phyloP scores from a whole-genome alignment of 257 asterid genomes.

The Gynochthodes officinalis region DNA sequence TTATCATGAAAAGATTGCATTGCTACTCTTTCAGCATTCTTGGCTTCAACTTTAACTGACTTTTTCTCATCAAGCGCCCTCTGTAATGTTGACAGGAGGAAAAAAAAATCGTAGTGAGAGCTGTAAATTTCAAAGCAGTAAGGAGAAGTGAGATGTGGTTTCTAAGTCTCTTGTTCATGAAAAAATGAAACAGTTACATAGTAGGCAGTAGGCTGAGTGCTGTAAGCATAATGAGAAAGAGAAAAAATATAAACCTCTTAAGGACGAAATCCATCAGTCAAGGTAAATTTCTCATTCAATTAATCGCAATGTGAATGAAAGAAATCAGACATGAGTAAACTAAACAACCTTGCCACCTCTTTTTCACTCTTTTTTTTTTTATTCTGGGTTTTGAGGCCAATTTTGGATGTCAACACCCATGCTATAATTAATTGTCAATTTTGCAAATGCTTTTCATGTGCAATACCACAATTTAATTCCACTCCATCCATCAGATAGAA shows the following conservation, averaged over 20 bases:
- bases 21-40: conserved; percentile 74
- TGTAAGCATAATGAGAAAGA: not conserved
- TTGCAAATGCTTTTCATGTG: not conserved
- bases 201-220: not conserved
- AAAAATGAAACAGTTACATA: not conserved
- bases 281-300: not conserved
- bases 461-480: not conserved
- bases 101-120: not conserved
- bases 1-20: conserved; percentile 67
- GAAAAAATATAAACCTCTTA: not conserved
- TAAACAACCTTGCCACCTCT: not conserved
- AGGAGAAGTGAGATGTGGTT: not conserved
- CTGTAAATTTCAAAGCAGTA: conserved; percentile 9
- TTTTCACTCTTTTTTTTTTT: too few relatives aligned
- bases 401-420: not conserved
- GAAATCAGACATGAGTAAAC: not conserved
- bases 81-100: conserved; percentile 34
- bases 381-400: not conserved
- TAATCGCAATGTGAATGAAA: not conserved
- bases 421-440: not conserved
- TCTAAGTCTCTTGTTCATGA: not conserved
- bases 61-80: conserved; percentile 72
- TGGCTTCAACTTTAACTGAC: conserved; percentile 49
- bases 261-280: not conserved
- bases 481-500: not conserved